These are phyloP conservation scores for Podospora sp. DNA, from an alignment of 495 filamentous ascomycete species.

Conservation along the genomic window DNA sequence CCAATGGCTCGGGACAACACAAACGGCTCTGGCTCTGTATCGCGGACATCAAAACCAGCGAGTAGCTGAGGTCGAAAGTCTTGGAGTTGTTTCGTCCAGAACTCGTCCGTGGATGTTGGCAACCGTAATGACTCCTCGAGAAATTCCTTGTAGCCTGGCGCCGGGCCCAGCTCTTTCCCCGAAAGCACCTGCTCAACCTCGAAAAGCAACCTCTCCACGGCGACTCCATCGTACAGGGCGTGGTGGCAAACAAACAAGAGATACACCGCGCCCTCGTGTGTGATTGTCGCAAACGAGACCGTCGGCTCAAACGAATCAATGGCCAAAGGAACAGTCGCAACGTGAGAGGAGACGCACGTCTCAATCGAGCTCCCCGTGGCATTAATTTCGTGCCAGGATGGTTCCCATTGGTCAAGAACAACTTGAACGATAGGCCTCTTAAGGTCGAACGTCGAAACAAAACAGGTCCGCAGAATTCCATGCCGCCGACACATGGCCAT, in stretches of 20 bases:
- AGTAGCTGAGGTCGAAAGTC: slow-evolving; percentile 54
- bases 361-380: slow-evolving; percentile 25
- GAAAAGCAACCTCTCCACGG: slow-evolving; percentile 63
- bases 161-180: slow-evolving; percentile 45
- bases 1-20: background rate
- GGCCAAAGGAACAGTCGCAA: slow-evolving; percentile 31
- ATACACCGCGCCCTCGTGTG: slow-evolving; percentile 27
- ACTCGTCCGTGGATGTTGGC: slow-evolving; percentile 50
- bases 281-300: slow-evolving; percentile 41
- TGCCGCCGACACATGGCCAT: slow-evolving; percentile 55
- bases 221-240: slow-evolving; percentile 78
- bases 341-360: slow-evolving; percentile 28
- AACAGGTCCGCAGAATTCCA: slow-evolving; percentile 65
- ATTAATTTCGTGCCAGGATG: slow-evolving; percentile 38
- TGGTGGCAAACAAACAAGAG: slow-evolving; percentile 72
- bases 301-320: slow-evolving; percentile 40
- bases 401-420: slow-evolving; percentile 44
- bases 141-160: slow-evolving; percentile 50
- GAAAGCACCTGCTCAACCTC: slow-evolving; percentile 62
- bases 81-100: slow-evolving; percentile 61
- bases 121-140: slow-evolving; percentile 33
- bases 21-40: background rate
- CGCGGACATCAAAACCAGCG: slow-evolving; percentile 8
- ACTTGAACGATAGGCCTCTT: slow-evolving; percentile 61
- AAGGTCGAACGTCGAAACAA: slow-evolving; percentile 54